Conservation (phyloP, 805 yeast genomes). For the Metschnikowia picachoensis region DNA sequence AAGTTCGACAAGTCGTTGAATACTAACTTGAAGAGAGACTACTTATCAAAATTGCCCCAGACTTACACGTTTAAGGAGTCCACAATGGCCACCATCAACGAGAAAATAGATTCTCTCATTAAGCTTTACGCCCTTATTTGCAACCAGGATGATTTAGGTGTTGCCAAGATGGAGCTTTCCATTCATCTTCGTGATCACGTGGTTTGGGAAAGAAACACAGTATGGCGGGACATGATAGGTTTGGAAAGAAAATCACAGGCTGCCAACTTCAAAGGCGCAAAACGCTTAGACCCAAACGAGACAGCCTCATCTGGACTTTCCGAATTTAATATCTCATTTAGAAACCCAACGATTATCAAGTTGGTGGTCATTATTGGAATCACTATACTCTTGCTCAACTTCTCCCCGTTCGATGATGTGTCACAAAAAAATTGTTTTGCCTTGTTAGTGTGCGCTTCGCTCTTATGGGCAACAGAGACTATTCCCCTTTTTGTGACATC, state of each 20-base stretch:
- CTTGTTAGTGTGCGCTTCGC: slow-evolving; percentile 52
- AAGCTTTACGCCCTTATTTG: slow-evolving; percentile 26
- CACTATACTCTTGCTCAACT: slow-evolving; percentile 49
- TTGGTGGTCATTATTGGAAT: slow-evolving; percentile 44
- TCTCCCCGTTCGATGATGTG: slow-evolving; percentile 58
- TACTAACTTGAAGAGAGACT: slow-evolving; percentile 39
- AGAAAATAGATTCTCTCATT: slow-evolving; percentile 30
- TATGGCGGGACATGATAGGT: slow-evolving; percentile 56
- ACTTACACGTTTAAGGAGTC: slow-evolving; percentile 37
- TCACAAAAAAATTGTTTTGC: slow-evolving; percentile 74
- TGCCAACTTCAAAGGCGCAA: slow-evolving; percentile 34
- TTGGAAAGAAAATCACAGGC: slow-evolving; percentile 80
- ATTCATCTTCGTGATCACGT: slow-evolving; percentile 53
- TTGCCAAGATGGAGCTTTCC: slow-evolving; percentile 52
- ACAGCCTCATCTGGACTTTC: slow-evolving; percentile 13
- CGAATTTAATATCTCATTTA: slow-evolving; percentile 16
- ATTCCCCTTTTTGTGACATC: slow-evolving; percentile 49
- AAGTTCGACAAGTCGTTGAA: slow-evolving; percentile 51
- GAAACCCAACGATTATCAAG: slow-evolving; percentile 36
- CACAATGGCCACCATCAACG: slow-evolving; percentile 30
- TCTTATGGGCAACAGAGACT: slow-evolving; percentile 52
- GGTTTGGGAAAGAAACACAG: slow-evolving; percentile 54
- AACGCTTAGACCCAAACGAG: slow-evolving; percentile 2
- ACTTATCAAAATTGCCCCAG: slow-evolving; percentile 44
- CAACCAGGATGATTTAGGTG: slow-evolving; percentile 40